Evolutionary conservation across 306 rosid species (phyloP).

Genomic region (Vigna nakashimae): DNA sequence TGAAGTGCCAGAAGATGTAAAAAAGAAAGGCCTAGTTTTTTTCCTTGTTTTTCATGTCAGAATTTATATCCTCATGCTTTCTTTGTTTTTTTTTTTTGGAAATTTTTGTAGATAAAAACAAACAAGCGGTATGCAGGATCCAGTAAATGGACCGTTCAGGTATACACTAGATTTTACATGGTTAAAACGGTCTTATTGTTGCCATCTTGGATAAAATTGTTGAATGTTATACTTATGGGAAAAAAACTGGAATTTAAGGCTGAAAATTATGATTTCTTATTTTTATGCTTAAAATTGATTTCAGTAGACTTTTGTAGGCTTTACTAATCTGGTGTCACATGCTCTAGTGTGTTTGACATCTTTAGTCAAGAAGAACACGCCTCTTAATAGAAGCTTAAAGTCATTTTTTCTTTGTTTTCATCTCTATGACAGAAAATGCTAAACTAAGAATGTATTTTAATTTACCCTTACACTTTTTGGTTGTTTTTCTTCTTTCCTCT

Average conservation of each 20-base stretch:
- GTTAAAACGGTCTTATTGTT: constrained; percentile 29
- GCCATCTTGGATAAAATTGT: constrained; percentile 1
- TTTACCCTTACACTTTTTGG: neutral
- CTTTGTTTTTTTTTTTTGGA: constrained; percentile 1
- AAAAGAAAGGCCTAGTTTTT: constrained; percentile 24
- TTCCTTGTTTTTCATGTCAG: neutral
- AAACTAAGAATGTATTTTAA: neutral
- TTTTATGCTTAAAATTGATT: constrained; percentile 19
- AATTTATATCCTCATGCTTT: constrained; percentile 47
- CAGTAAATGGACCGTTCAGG: constrained; percentile 77
- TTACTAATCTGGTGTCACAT: neutral
- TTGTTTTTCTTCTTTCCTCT: neutral
- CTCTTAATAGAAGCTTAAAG: neutral
- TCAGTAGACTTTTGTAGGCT: neutral
- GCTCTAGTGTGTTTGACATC: neutral
- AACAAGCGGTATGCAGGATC: constrained; percentile 98
- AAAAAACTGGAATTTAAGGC: constrained; percentile 43
- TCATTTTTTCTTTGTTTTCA: neutral
- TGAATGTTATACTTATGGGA: constrained; percentile 2
- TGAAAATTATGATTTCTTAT: constrained; percentile 58
- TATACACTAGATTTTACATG: constrained; percentile 29
- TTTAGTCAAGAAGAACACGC: neutral
- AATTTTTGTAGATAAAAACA: constrained; percentile 67
- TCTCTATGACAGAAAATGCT: neutral
- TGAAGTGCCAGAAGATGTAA: constrained; percentile 97